These are phyloP conservation scores for Penicillium sp. DNA, from an alignment of 2,329 filamentous ascomycete genomes.

Conservation along the genomic window DNA sequence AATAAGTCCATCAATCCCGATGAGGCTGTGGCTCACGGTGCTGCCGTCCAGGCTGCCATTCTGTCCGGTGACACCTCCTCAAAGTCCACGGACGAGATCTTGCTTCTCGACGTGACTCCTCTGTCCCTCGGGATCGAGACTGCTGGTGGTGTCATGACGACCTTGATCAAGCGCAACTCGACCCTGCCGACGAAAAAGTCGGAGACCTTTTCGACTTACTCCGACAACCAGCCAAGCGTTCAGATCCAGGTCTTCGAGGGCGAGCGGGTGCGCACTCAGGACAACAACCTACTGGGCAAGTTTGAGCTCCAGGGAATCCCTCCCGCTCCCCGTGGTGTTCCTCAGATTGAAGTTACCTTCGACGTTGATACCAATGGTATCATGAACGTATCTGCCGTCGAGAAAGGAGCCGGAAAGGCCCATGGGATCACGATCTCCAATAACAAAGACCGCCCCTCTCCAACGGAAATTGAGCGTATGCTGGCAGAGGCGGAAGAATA, in stretches of 20 bases:
- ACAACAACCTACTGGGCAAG: conserved; percentile 98
- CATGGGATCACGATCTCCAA: no score
- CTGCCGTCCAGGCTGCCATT: conserved; percentile 95
- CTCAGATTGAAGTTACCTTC: conserved; percentile 98
- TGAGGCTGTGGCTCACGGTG: conserved; percentile 97
- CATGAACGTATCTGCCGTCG: conserved; percentile 95
- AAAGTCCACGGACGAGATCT: conserved; percentile 97
- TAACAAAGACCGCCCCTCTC: conserved; percentile 99
- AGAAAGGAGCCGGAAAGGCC: conserved; percentile 99
- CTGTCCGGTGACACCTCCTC: conserved; percentile 92
- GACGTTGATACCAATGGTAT: conserved; percentile 98
- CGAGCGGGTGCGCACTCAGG: conserved; percentile 97
- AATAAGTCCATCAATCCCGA: conserved; percentile 99
- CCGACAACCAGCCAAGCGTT: conserved; percentile 99
- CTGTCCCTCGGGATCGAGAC: no score
- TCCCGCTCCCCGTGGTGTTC: conserved; percentile 93
- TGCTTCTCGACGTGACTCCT: conserved; percentile 93
- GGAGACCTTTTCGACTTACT: conserved; percentile 98
- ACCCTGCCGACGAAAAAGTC: conserved; percentile 99
- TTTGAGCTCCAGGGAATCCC: conserved; percentile 98
- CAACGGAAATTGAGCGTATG: conserved; percentile 99
- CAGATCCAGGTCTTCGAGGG: conserved; percentile 99
- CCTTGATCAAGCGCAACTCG: conserved; percentile 98
- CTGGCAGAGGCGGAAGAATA: conserved; percentile 98
- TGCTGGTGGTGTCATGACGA: conserved; percentile 99